Evolutionary conservation across 2,329 filamentous ascomycete genomes (phyloP), one percentile per base, ranked within the genome.

Genomic region (Pseudogymnoascus sp.): DNA sequence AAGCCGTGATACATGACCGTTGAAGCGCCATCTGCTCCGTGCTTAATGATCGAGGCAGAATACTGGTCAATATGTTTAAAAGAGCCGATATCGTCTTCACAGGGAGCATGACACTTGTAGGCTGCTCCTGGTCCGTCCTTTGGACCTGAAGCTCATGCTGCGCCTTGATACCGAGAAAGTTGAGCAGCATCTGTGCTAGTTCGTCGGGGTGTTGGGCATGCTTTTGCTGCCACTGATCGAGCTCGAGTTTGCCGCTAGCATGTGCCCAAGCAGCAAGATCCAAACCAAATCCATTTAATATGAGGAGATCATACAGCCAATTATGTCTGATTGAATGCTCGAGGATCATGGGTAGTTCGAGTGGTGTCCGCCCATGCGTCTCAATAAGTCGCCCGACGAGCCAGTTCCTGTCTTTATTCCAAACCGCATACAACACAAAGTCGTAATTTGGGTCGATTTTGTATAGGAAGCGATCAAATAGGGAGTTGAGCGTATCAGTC

Each of bases 401-500:
- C 89, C 92, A 97, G 19, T 88, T 83, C 68, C 88, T 90, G 72
- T 97, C 91, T 72, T 95, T 92, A 68, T 89, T 88, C 93, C 93
- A 97, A 5, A 96, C 78, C 64, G 91, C 93, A 72, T 96, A 88
- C 64, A 99, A 83, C 13, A 96, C 93, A 67, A 97, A 96, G 68
- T 93, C 88, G 73, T 91, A 89, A 63, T 93, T 85, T 4, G 87
- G 82, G 10, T 91, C 86, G 63, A 87, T 84, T 74, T 93, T 93
- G 71, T 87, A 83, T 29, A 97, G 80, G 72, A 96, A 97, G 10
- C 89, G 89, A 61, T 90, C 87, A 69, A 97, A 93, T 1, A 93
- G 79, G 13, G 89, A 89, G 65, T 85, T 87, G 29, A 93, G 76
- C 0, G 90, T 91, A 63, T 93, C 89, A 35, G 87, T 83, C 26